phyloP scores from a whole-genome alignment of 306 rosid species.

The Casuarina cunninghamiana region DNA sequence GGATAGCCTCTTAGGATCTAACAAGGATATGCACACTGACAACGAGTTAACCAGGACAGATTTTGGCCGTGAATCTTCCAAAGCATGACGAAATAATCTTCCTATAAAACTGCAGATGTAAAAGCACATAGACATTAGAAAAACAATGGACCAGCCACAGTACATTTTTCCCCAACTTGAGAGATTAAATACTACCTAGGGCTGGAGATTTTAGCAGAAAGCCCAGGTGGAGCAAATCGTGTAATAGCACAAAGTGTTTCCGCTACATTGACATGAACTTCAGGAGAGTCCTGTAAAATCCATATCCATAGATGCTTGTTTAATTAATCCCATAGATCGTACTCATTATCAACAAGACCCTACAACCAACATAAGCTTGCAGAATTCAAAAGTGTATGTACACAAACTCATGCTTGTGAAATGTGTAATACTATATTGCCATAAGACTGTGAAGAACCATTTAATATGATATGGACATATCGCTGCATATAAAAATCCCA shows the following conservation, averaged over 20 bases:
- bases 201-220: conserved; percentile 74
- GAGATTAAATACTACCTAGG: conserved; percentile 59
- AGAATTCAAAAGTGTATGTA: background rate
- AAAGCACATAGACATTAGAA: background rate
- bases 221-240: conserved; percentile 92
- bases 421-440: background rate
- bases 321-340: background rate
- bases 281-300: conserved; percentile 79
- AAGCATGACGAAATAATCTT: conserved; percentile 83
- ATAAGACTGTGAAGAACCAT: background rate
- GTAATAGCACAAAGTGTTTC: conserved; percentile 96
- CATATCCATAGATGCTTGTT: conserved; percentile 22
- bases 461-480: background rate
- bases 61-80: conserved; percentile 90
- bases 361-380: background rate
- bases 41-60: conserved; percentile 90
- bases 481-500: background rate
- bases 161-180: background rate
- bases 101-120: conserved; percentile 71
- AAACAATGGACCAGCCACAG: conserved; percentile 1
- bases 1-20: conserved; percentile 82
- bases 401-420: background rate
- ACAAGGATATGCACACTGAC: conserved; percentile 91
- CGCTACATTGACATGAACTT: conserved; percentile 94
- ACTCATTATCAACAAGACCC: background rate